phyloP scores from a whole-genome alignment of 179 eudicot genomes.

The Gypsophila paniculata region DNA sequence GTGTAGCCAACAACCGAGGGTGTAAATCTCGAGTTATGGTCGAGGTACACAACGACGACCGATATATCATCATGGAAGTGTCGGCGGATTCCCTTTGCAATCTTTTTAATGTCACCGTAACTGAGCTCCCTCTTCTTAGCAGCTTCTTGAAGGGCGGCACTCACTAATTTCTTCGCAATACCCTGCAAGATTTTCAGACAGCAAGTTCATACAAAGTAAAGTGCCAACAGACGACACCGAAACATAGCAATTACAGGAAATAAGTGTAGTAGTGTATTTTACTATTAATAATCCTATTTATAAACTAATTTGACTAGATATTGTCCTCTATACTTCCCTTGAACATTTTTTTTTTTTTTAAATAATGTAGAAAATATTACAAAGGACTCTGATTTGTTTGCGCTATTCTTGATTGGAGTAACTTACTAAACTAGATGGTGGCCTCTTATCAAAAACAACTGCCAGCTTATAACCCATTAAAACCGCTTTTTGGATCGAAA shows the following conservation, averaged over 20 bases:
- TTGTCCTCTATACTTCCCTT: too few species aligned
- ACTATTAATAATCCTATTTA: not conserved
- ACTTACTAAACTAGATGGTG: too few species aligned
- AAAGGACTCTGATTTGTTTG: too few species aligned
- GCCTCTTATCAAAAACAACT: too few species aligned
- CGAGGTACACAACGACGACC: conserved; percentile 46
- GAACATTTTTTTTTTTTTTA: too few species aligned
- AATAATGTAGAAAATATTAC: too few species aligned
- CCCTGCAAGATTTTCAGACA: conserved; percentile 28
- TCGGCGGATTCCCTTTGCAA: conserved; percentile 44
- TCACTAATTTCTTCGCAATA: conserved; percentile 42
- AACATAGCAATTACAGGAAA: not conserved
- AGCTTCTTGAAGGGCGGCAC: conserved; percentile 41
- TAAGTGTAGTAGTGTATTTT: not conserved
- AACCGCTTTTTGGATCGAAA: not conserved
- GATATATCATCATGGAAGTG: conserved; percentile 55
- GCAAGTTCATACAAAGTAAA: conserved; percentile 1
- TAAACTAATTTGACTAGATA: not conserved
- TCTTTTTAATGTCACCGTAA: conserved; percentile 39
- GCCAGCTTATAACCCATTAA: not conserved
- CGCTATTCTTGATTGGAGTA: too few species aligned
- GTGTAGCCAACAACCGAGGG: conserved; percentile 34
- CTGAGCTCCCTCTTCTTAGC: conserved; percentile 44
- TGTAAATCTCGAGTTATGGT: conserved; percentile 29
- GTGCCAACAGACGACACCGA: not conserved